Evolutionary conservation across 257 asterid genomes (phyloP), one percentile per base, ranked within the genome.

Genomic region (Primulina tabacum): DNA sequence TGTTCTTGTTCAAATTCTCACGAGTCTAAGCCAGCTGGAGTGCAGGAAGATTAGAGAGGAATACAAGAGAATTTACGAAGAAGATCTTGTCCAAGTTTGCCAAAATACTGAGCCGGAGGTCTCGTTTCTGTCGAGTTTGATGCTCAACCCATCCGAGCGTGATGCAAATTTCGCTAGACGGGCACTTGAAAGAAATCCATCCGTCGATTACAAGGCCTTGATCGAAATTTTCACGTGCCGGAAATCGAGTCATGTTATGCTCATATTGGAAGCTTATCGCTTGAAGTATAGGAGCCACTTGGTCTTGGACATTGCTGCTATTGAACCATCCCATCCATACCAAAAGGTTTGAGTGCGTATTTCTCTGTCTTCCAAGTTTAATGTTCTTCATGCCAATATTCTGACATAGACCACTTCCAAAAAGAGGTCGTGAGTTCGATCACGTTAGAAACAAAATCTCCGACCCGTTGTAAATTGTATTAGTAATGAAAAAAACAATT

Each of bases 241-340:
- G 60, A 88, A 88, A 72, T 90, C 97, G 18, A 90, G 97, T 75
- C 92, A 88, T 71, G 87, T 90, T 43, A 82, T 80, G 71, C 87
- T 85, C 61, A 82, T 85, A 17, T 86, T 74, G 26, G 91, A 82
- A 60, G 87, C 95, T 8, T 90, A 88, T 77, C 74, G 34, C n/a
- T 73, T 84, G 0, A 84, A 73, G 34, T 90, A 70, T n/a, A 73
- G 79, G 77, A 71, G 73, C 55, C 83, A 73, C 3, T 71, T 90
- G 30, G 89, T 80, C 66, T 62, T 80, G 57, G 91, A 86, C 34
- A 84, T 90, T 64, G 73, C 87, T 66, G n/a, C 58, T 55, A 75
- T 84, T 60, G 95, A 90, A 50, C 88, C 96, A 33, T 75, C 84
- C 35, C 81, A 83, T 58, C 92, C 92, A 4, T 84, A 73, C 76